Conservation (phyloP, 1,139 yeast genomes). For the Yamadazyma friedrichii region DNA sequence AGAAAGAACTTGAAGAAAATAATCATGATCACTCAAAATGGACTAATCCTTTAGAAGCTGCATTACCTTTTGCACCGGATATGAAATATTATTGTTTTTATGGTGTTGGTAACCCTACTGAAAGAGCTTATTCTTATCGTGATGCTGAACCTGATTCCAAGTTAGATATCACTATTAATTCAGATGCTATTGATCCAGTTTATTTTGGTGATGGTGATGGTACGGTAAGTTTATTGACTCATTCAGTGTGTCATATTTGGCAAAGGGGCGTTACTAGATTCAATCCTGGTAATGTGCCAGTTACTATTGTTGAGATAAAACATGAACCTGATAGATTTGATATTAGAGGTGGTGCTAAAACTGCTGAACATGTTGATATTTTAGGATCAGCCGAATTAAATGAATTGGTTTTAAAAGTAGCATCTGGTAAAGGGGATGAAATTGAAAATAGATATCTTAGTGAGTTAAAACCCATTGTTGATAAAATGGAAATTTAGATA, state of each 20-base stretch:
- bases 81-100: slow-evolving; percentile 87
- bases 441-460: slow-evolving; percentile 64
- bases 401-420: slow-evolving; percentile 78
- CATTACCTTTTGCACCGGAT: slow-evolving; percentile 91
- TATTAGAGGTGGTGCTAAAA: slow-evolving; percentile 94
- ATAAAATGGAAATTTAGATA: slow-evolving; percentile 33
- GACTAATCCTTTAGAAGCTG: slow-evolving; percentile 90
- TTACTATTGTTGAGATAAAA: slow-evolving; percentile 82
- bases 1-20: slow-evolving; percentile 58
- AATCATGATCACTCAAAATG: slow-evolving; percentile 74
- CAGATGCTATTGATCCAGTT: slow-evolving; percentile 59
- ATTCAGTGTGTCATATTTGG: slow-evolving; percentile 82
- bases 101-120: slow-evolving; percentile 95
- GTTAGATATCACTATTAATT: slow-evolving; percentile 67
- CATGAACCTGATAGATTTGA: slow-evolving; percentile 94
- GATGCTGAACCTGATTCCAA: slow-evolving; percentile 55
- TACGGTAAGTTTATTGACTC: slow-evolving; percentile 84
- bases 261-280: slow-evolving; percentile 63
- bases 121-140: slow-evolving; percentile 82
- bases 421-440: slow-evolving; percentile 70
- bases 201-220: slow-evolving; percentile 93
- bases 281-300: slow-evolving; percentile 75
- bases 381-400: slow-evolving; percentile 91
- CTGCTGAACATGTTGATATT: slow-evolving; percentile 97
- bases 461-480: slow-evolving; percentile 58